Evolutionary conservation across 352 stramenopile genomes (phyloP).

Genomic region (Globisporangium perplexum): DNA sequence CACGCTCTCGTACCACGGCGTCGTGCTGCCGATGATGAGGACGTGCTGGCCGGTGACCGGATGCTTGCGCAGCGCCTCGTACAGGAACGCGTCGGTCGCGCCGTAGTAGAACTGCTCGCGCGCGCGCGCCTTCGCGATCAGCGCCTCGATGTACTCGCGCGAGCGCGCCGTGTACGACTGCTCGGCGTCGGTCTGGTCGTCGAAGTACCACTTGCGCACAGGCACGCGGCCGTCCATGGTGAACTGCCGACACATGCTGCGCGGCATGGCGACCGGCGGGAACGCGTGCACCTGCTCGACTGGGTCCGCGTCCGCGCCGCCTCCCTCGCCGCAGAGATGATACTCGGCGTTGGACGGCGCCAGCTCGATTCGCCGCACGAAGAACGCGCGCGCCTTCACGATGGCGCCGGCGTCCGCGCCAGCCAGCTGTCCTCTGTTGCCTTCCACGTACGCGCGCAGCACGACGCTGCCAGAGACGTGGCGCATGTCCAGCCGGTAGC

Average conservation of each 20-base stretch:
- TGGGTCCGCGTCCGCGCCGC: background rate
- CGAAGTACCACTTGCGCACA: conserved; percentile 42
- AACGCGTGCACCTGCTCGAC: conserved; percentile 4
- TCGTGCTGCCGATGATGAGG: conserved; percentile 31
- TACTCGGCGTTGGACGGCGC: conserved; percentile 22
- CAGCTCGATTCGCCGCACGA: conserved; percentile 22
- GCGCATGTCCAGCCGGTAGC: conserved; percentile 28
- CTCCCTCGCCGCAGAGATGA: conserved; percentile 11
- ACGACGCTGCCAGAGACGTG: conserved; percentile 14
- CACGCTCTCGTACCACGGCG: conserved; percentile 32
- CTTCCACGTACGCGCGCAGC: conserved; percentile 30
- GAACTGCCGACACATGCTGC: conserved; percentile 23
- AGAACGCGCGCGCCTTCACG: conserved; percentile 25
- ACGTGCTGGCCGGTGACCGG: conserved; percentile 26
- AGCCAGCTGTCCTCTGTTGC: background rate
- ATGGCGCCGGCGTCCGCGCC: background rate
- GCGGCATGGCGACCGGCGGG: conserved; percentile 24
- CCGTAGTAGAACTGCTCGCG: conserved; percentile 21
- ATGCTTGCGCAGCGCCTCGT: conserved; percentile 20
- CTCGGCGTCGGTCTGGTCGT: conserved; percentile 28
- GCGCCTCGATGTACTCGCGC: conserved; percentile 19
- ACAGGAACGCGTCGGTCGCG: conserved; percentile 20
- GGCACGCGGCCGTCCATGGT: conserved; percentile 26
- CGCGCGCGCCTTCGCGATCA: conserved; percentile 12
- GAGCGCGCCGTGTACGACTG: conserved; percentile 21